phyloP scores from a whole-genome alignment of 2,329 filamentous ascomycete genomes.

The Cyphellophora attinorum region DNA sequence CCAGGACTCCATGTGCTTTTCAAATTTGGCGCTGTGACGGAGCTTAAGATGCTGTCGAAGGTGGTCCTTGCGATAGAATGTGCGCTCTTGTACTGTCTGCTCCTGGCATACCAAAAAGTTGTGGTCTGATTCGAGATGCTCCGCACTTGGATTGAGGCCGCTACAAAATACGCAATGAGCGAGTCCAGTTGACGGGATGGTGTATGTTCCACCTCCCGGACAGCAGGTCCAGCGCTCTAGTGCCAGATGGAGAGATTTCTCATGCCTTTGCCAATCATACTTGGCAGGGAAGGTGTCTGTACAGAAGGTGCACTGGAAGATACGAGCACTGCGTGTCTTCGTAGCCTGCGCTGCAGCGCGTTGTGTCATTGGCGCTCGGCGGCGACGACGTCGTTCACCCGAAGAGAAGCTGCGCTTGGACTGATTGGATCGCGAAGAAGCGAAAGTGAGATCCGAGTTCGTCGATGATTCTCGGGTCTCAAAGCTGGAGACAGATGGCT shows the following conservation, averaged over 20 bases:
- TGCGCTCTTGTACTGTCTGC: slow-evolving; percentile 49
- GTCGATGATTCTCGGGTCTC: slow-evolving; percentile 45
- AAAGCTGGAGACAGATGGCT: slow-evolving; percentile 44
- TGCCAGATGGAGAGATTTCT: slow-evolving; percentile 48
- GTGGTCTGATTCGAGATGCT: slow-evolving; percentile 47
- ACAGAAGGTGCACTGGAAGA: slow-evolving; percentile 51
- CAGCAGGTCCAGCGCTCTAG: slow-evolving; percentile 53
- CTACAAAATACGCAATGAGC: slow-evolving; percentile 50
- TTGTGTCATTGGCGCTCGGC: slow-evolving; percentile 37
- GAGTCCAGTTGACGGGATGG: slow-evolving; percentile 17
- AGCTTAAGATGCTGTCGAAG: slow-evolving; percentile 47
- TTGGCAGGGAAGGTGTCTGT: slow-evolving; percentile 47
- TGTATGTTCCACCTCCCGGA: slow-evolving; percentile 45
- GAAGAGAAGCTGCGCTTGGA: slow-evolving; percentile 49
- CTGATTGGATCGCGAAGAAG: slow-evolving; percentile 47
- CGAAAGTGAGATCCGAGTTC: slow-evolving; percentile 44
- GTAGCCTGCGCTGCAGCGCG: slow-evolving; percentile 29
- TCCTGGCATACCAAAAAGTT: slow-evolving; percentile 51
- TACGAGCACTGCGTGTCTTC: slow-evolving; percentile 33
- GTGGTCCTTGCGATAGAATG: slow-evolving; percentile 51
- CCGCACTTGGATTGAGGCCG: slow-evolving; percentile 40
- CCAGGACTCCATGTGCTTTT: slow-evolving; percentile 43
- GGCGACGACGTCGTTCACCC: slow-evolving; percentile 48
- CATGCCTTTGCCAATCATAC: slow-evolving; percentile 51
- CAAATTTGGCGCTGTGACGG: slow-evolving; percentile 43